Base-by-base conservation (phyloP, 2,329 filamentous ascomycete genomes). In the Epichloe gansuensis region DNA sequence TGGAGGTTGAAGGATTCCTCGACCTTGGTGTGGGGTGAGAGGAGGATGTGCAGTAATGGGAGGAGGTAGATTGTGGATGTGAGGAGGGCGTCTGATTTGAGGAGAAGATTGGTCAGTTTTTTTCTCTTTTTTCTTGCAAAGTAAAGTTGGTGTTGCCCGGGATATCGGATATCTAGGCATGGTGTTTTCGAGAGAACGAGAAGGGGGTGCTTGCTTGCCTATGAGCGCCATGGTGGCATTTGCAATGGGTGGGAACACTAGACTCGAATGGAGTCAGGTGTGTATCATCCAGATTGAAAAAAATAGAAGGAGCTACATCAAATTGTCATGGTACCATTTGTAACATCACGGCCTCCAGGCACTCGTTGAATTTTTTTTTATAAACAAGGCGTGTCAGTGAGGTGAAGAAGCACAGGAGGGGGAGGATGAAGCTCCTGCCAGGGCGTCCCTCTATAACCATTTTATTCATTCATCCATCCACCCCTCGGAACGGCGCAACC, bases 1-100 rank as follows among this genome's bases (percentile, higher is more conserved):
- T 98, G 93, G 54, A 97, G 82, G 67, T 95, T 95, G 78, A 98
- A 97, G 0, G 91, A 97, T 69, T 98, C 93, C 68, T 98, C 93
- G 55, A 98, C 93, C 69, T 98, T 98, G 53, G 91, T 96, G 72
- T 94, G 91, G 1, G 93, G 93, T 11, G 91, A 82, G 25, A 82
- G 66, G 56, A 82, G 63, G 52, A 95, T 80, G 67, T 95, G 88
- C 52, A 86, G 52, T 2, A 75, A 66, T 1, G 87, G 85, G 54
- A 90, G 73, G 48, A 83, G 69, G 57, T 82, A 62, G 54, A 71
- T 63, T 45, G 68, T 57, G 25, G 57, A 51, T 34, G 58, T 56
- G 46, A 64, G 54, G 41, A 58, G 37, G 15, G 57, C 13, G 49
- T 68, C 65, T 67, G 13, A 0, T 37, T 47, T 3, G 43, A 13